These are phyloP conservation scores for Inonotus hispidus DNA, from an alignment of 1,284 basidiomycete species.

Conservation along the genomic window DNA sequence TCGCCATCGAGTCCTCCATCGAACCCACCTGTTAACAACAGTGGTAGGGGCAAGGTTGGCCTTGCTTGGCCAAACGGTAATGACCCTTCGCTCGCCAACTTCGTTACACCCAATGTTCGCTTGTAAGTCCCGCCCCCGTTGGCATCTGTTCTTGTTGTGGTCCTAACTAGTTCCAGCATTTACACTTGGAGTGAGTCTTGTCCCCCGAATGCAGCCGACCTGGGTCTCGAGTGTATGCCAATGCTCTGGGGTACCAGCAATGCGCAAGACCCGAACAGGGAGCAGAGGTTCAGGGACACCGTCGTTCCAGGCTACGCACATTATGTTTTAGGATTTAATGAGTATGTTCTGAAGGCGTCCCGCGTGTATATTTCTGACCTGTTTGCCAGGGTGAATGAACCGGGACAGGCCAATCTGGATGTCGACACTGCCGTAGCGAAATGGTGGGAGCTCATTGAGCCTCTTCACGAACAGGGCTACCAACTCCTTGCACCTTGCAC, in stretches of 20 bases:
- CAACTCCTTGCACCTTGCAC: slow-evolving; percentile 59
- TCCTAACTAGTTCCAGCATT: slow-evolving; percentile 33
- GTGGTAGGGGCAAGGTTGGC: slow-evolving; percentile 47
- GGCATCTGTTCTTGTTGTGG: not conserved
- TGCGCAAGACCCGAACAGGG: slow-evolving; percentile 30
- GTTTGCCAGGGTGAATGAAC: slow-evolving; percentile 48
- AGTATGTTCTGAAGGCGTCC: slow-evolving; percentile 38
- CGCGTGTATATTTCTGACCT: not conserved
- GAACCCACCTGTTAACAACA: slow-evolving; percentile 2
- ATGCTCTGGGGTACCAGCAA: slow-evolving; percentile 62
- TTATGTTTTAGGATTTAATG: slow-evolving; percentile 62
- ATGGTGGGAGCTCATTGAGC: slow-evolving; percentile 61
- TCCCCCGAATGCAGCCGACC: slow-evolving; percentile 31
- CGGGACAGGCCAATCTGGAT: slow-evolving; percentile 56
- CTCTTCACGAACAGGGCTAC: slow-evolving; percentile 53
- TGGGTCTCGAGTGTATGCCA: slow-evolving; percentile 49
- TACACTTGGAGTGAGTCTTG: slow-evolving; percentile 53
- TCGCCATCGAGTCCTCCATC: not conserved
- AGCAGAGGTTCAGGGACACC: slow-evolving; percentile 36
- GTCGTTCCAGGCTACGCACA: slow-evolving; percentile 47
- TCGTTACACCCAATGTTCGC: slow-evolving; percentile 38
- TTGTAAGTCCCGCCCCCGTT: slow-evolving; percentile 34
- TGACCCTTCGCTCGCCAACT: slow-evolving; percentile 39
- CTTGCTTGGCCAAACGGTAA: slow-evolving; percentile 60
- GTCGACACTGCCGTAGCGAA: slow-evolving; percentile 44